Percentiles rank a stretch among this genome's conserved stretches.
phyloP scores from a whole-genome alignment of 805 yeast genomes.

The Brettanomyces sp. region DNA sequence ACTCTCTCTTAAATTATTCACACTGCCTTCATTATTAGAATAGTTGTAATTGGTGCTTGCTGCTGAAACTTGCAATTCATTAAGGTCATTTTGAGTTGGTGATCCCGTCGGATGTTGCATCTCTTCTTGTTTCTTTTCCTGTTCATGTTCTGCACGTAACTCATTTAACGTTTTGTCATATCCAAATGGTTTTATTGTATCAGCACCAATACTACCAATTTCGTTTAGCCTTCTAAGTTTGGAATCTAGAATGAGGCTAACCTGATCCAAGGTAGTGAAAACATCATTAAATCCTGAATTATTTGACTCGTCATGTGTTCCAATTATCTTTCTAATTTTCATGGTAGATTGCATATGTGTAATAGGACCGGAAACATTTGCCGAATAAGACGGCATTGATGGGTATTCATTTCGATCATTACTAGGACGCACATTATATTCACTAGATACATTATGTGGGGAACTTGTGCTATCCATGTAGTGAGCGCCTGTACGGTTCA shows the following conservation, averaged over 20 bases:
- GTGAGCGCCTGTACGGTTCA: slow-evolving; percentile 9
- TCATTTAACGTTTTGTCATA: slow-evolving; percentile 43
- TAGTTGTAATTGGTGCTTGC: neutral
- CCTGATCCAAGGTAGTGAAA: slow-evolving; percentile 9
- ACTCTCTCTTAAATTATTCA: neutral
- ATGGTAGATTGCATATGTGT: slow-evolving; percentile 1
- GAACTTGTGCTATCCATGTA: neutral
- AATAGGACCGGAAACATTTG: slow-evolving; percentile 32
- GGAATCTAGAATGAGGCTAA: slow-evolving; percentile 14
- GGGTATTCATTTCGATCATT: slow-evolving; percentile 28
- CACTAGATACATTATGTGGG: too few species aligned
- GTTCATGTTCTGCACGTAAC: slow-evolving; percentile 15
- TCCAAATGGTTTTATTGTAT: slow-evolving; percentile 50
- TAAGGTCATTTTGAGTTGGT: too few species aligned
- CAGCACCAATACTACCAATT: slow-evolving; percentile 38
- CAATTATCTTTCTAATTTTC: slow-evolving; percentile 1
- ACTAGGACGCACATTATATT: neutral
- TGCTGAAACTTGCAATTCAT: too few species aligned
- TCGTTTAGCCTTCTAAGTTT: slow-evolving; percentile 18
- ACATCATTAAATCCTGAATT: slow-evolving; percentile 2
- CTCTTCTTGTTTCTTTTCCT: neutral
- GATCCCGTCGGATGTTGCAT: neutral
- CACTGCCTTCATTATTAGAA: neutral
- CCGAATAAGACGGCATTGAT: slow-evolving; percentile 45
- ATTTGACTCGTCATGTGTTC: neutral